These are phyloP conservation scores for Coccomyxa sp. DNA, from an alignment of 139 green algal species.

Conservation along the genomic window DNA sequence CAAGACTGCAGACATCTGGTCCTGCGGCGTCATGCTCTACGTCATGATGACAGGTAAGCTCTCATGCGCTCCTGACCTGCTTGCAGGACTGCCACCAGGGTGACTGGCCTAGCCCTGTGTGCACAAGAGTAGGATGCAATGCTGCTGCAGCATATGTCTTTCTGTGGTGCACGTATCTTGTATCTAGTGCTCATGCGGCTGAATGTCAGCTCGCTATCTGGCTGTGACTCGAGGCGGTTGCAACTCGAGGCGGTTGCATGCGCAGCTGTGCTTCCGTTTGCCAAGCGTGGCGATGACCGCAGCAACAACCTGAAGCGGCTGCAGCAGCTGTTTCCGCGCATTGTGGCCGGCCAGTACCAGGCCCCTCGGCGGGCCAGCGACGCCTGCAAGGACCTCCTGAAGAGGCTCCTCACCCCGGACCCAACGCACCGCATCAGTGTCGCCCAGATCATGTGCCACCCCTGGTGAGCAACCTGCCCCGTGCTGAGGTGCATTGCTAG, in stretches of 20 bases:
- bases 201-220: not conserved
- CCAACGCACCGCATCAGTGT: not conserved
- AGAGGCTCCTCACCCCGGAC: not conserved
- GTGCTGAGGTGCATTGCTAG: not conserved
- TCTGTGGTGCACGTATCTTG: not conserved
- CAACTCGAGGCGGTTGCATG: not conserved
- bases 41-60: conserved; percentile 10
- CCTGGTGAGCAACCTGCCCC: not conserved
- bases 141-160: not conserved
- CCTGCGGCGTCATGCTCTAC: conserved; percentile 27
- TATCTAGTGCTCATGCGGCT: not conserved
- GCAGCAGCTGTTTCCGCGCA: conserved; percentile 18
- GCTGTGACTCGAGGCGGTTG: no score
- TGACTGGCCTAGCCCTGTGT: no score
- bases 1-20: conserved; percentile 29
- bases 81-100: no score
- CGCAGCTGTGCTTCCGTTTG: conserved; percentile 16
- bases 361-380: not conserved
- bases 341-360: conserved; percentile 8
- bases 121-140: not conserved
- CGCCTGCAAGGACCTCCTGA: conserved; percentile 4
- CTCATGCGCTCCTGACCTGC: not conserved
- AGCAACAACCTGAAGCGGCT: not conserved
- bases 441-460: not conserved
- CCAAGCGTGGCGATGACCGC: not conserved